These are phyloP conservation scores for Diaporthe destruens DNA, from an alignment of 2,329 filamentous ascomycete genomes.

Conservation along the genomic window DNA sequence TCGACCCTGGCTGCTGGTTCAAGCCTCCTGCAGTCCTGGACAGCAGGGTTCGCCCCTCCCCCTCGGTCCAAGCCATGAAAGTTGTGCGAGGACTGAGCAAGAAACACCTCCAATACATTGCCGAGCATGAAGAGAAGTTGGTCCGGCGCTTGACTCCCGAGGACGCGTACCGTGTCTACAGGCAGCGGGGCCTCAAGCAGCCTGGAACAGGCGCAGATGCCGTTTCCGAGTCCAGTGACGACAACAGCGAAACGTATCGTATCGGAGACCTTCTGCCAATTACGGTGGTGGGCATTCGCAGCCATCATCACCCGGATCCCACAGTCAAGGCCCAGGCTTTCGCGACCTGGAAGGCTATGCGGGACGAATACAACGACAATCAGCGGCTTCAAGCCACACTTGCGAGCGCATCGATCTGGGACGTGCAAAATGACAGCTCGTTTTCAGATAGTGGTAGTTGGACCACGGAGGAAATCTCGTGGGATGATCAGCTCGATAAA, in stretches of 20 bases:
- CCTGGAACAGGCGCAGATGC: neutral
- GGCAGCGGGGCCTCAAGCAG: neutral
- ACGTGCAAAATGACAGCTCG: neutral
- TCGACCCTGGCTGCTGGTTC: conserved; percentile 18
- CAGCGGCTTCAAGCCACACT: neutral
- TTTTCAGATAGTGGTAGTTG: neutral
- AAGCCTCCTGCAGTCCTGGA: neutral
- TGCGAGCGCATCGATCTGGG: neutral
- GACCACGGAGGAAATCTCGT: neutral
- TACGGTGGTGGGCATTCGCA: conserved; percentile 9
- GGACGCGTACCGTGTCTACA: neutral
- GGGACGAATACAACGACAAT: neutral
- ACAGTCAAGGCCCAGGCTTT: neutral
- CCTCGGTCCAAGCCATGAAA: conserved; percentile 20
- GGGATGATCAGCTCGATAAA: neutral
- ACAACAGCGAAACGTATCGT: neutral
- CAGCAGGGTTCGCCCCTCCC: conserved; percentile 12
- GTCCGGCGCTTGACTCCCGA: neutral
- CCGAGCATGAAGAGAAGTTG: conserved; percentile 10
- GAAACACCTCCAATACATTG: conserved; percentile 14
- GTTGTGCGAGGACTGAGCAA: neutral
- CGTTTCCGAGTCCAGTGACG: neutral
- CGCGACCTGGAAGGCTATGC: neutral
- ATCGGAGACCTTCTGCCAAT: neutral
- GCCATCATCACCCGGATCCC: conserved; percentile 22